These are phyloP conservation scores for Cercospora janseana DNA, from an alignment of 2,329 filamentous ascomycete species.

Conservation along the genomic window DNA sequence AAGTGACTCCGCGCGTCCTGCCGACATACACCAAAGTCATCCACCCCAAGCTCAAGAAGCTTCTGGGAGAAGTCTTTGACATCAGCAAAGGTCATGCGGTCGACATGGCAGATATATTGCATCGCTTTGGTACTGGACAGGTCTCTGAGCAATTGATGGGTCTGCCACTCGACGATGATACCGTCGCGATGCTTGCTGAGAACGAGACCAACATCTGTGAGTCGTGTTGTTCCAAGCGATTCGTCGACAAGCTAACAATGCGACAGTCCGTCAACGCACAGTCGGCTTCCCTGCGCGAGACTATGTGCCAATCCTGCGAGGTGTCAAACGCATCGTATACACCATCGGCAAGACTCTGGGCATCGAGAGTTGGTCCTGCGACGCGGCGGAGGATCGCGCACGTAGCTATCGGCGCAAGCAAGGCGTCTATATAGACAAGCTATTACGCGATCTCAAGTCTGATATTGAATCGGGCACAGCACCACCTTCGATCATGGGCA, in stretches of 20 bases:
- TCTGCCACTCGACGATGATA: neutral
- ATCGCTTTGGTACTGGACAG: neutral
- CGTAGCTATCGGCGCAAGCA: neutral
- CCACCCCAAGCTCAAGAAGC: neutral
- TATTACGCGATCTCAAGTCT: neutral
- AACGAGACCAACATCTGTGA: neutral
- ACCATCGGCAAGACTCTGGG: neutral
- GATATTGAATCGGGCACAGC: neutral
- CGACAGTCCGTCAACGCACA: neutral
- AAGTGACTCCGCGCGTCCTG: neutral
- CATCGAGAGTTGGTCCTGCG: neutral
- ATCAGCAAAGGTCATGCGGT: slow-evolving; percentile 1
- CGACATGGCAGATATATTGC: neutral
- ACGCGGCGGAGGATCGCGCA: neutral
- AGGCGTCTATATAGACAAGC: neutral
- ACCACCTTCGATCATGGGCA: neutral
- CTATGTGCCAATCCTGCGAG: neutral
- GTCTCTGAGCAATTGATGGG: neutral
- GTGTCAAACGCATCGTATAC: neutral
- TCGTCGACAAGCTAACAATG: no score
- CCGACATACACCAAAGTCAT: slow-evolving; percentile 1
- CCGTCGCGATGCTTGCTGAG: neutral
- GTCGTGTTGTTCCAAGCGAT: no score
- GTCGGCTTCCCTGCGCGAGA: neutral
- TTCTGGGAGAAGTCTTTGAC: neutral